Evolutionary conservation across 805 yeast species (phyloP).

Genomic region (Ogataea trehalophila): DNA sequence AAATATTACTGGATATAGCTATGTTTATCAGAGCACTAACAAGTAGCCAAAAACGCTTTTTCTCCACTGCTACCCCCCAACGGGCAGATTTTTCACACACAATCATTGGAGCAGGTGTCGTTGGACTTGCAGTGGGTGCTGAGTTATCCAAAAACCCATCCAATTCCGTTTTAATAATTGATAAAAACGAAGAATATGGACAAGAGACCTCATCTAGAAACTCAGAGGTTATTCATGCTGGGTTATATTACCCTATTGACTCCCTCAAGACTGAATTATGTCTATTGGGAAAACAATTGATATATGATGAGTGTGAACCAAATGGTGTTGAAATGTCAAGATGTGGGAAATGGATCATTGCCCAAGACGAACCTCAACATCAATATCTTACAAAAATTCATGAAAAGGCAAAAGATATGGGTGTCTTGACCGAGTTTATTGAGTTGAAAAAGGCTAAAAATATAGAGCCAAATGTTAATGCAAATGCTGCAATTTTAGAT

Average conservation of each 20-base stretch:
- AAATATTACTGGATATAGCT: background rate
- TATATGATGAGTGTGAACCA: constrained; percentile 45
- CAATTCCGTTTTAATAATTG: constrained; percentile 59
- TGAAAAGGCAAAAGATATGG: constrained; percentile 43
- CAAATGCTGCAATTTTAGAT: constrained; percentile 53
- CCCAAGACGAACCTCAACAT: constrained; percentile 63
- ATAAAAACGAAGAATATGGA: constrained; percentile 62
- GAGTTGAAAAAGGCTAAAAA: constrained; percentile 38
- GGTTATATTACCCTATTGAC: constrained; percentile 70
- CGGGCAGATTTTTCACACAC: constrained; percentile 14
- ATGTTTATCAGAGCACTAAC: background rate
- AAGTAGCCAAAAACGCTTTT: background rate
- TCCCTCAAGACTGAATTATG: constrained; percentile 68
- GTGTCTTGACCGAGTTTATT: constrained; percentile 57
- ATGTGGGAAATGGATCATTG: constrained; percentile 87
- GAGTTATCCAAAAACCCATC: constrained; percentile 44
- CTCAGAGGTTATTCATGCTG: constrained; percentile 92
- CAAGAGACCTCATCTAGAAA: constrained; percentile 84
- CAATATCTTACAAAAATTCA: constrained; percentile 53
- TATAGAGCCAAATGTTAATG: constrained; percentile 65
- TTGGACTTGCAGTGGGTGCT: constrained; percentile 78
- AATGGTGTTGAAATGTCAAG: constrained; percentile 52
- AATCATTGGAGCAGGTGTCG: constrained; percentile 78
- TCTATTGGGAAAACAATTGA: constrained; percentile 63
- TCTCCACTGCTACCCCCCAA: background rate